Base-by-base conservation (phyloP, 1,284 basidiomycete genomes). In the Somion occarium region DNA sequence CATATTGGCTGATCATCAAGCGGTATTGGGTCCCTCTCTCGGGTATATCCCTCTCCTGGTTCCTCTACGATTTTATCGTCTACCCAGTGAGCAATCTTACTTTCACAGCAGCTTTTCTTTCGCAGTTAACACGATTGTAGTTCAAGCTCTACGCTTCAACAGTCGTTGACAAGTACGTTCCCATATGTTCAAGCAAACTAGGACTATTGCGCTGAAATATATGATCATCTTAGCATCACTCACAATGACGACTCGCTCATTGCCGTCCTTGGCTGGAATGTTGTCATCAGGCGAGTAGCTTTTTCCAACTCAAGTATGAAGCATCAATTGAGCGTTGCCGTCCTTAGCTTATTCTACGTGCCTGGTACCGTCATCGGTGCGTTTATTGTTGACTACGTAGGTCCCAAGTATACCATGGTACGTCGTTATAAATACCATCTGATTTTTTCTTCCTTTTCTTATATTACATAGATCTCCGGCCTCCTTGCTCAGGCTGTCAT, bases 121-220 rank as follows among this genome's bases (percentile, higher is more conserved):
- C 25, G 7, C n/a, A 9, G 9, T 20, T 22, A 44, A 22, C 37
- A 38, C 44, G 12, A 48, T 20, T 15, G 25, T 58, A 91, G 82
- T 92, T 93, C 64, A 86, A 89, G 38, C 74, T 96, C 50, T 97
- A 91, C 69, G 85, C 90, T 11, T 85, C 87, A 2, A 84, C 85
- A n/a, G 80, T 95, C 55, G 73, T 91, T 7, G 70, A 85, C 62
- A 74, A 73, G 83, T 86, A 59, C 62, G 66, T 60, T 7, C 13
- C 11, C 15, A 19, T 23, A 43, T 30, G n/a, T n/a, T n/a, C n/a
- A n/a, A n/a, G n/a, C n/a, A n/a, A n/a, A n/a, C n/a, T n/a, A n/a
- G n/a, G n/a, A n/a, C n/a, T n/a, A n/a, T n/a, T n/a, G n/a, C n/a
- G n/a, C n/a, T n/a, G n/a, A n/a, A n/a, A n/a, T n/a, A 46, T n/a